Conservation (phyloP, 2,329 filamentous ascomycete species). For the Colletotrichum gigasporum region DNA sequence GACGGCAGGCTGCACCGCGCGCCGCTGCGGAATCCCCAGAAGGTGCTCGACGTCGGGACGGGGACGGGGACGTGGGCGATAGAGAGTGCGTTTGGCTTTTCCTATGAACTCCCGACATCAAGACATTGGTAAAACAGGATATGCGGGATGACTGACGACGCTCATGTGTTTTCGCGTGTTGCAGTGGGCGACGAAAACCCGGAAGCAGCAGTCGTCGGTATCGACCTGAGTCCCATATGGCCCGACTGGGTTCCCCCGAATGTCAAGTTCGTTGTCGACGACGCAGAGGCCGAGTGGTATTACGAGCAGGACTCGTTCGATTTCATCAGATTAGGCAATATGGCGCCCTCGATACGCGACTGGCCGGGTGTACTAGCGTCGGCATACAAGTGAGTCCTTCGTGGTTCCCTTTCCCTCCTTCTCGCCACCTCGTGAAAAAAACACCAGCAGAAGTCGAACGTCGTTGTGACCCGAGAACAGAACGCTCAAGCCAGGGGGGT, state of each 20-base stretch:
- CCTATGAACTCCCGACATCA: no score
- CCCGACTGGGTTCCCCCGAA: slow-evolving; percentile 74
- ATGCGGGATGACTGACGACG: no score
- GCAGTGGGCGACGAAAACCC: slow-evolving; percentile 71
- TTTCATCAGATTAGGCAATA: slow-evolving; percentile 68
- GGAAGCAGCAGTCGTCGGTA: slow-evolving; percentile 66
- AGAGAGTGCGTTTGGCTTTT: slow-evolving; percentile 49
- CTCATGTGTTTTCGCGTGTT: slow-evolving; percentile 41
- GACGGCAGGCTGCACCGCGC: slow-evolving; percentile 51
- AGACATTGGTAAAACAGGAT: no score
- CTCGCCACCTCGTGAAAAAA: slow-evolving; percentile 53
- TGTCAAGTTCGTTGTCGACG: slow-evolving; percentile 78
- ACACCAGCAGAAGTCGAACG: slow-evolving; percentile 48
- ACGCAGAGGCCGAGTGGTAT: slow-evolving; percentile 58
- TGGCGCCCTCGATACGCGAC: slow-evolving; percentile 52
- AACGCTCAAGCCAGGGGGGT: slow-evolving; percentile 58
- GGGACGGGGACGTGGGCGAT: slow-evolving; percentile 70
- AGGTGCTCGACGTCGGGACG: slow-evolving; percentile 55
- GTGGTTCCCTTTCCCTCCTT: slow-evolving; percentile 56
- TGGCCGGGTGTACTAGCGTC: slow-evolving; percentile 64
- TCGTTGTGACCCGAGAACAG: slow-evolving; percentile 60
- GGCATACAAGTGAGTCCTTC: slow-evolving; percentile 60
- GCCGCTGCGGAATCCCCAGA: slow-evolving; percentile 49
- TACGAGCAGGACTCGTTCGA: slow-evolving; percentile 56
- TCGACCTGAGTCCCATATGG: slow-evolving; percentile 75